Conservation (phyloP, 2,329 filamentous ascomycete genomes). For the Botryosphaeria dothidea region DNA sequence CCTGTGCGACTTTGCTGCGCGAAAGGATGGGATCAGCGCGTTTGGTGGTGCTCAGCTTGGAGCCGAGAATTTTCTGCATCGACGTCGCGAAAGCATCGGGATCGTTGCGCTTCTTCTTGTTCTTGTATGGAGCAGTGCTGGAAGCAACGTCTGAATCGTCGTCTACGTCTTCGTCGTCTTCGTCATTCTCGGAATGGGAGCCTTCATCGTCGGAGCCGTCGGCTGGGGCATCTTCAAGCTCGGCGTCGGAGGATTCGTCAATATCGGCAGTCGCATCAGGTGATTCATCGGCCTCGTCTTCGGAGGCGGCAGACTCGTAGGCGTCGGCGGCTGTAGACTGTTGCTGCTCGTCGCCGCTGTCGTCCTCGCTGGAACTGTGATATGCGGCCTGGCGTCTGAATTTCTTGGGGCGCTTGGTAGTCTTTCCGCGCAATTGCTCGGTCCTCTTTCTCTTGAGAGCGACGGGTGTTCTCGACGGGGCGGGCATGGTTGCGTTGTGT, state of each 20-base stretch:
- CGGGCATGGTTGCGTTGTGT: slow-evolving; percentile 20
- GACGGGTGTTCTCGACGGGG: slow-evolving; percentile 32
- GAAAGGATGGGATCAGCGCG: slow-evolving; percentile 89
- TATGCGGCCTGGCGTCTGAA: slow-evolving; percentile 65
- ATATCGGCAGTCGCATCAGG: slow-evolving; percentile 39
- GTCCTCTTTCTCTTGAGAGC: slow-evolving; percentile 59
- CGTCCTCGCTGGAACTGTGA: slow-evolving; percentile 64
- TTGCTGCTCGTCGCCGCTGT: slow-evolving; percentile 21
- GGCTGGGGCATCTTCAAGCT: slow-evolving; percentile 31
- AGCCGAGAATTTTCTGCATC: slow-evolving; percentile 87
- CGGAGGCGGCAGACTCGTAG: neutral
- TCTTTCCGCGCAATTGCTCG: slow-evolving; percentile 58
- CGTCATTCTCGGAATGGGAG: slow-evolving; percentile 35
- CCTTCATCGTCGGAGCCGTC: slow-evolving; percentile 35
- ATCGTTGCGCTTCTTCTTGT: slow-evolving; percentile 85
- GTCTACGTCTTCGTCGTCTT: slow-evolving; percentile 28
- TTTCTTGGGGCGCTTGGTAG: slow-evolving; percentile 55
- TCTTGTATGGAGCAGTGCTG: slow-evolving; percentile 29
- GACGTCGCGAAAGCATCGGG: slow-evolving; percentile 88
- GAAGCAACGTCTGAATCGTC: slow-evolving; percentile 35
- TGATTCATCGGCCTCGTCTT: slow-evolving; percentile 20
- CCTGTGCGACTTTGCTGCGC: slow-evolving; percentile 72
- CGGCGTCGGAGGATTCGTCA: slow-evolving; percentile 29
- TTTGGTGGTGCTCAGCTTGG: slow-evolving; percentile 80
- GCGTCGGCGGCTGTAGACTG: neutral